Evolutionary conservation across 148 eudicot genomes (phyloP).

Genomic region (Fagopyrum homotropicum): DNA sequence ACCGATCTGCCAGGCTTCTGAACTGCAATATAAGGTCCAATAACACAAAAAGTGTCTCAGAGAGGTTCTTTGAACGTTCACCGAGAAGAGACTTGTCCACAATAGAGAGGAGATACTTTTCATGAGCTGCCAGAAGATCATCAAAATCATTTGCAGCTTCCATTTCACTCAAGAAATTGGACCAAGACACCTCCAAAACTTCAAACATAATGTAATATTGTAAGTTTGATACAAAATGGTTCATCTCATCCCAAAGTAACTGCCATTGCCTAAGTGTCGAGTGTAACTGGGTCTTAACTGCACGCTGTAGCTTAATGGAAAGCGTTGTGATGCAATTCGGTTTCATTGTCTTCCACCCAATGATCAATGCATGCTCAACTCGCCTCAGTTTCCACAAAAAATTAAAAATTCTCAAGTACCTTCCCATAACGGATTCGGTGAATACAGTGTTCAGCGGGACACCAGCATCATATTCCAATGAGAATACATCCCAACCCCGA

Average conservation of each 20-base stretch:
- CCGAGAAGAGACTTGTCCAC: slow-evolving; percentile 95
- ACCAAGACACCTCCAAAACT: slow-evolving; percentile 98
- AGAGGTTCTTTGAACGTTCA: slow-evolving; percentile 63
- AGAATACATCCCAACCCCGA: slow-evolving; percentile 97
- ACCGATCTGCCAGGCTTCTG: slow-evolving; percentile 78
- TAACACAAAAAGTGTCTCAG: slow-evolving; percentile 62
- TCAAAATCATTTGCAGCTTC: slow-evolving; percentile 95
- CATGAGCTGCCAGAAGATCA: slow-evolving; percentile 95
- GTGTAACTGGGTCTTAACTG: slow-evolving; percentile 64
- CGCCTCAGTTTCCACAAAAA: slow-evolving; percentile 98
- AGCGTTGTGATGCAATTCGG: slow-evolving; percentile 78
- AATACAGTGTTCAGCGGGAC: slow-evolving; percentile 83
- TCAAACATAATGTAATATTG: slow-evolving; percentile 99
- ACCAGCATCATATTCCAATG: slow-evolving; percentile 87
- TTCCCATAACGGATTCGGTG: slow-evolving; percentile 87
- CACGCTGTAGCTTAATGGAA: slow-evolving; percentile 54
- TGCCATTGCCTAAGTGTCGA: slow-evolving; percentile 79
- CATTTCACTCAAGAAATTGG: slow-evolving; percentile 73
- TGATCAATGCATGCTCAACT: slow-evolving; percentile 88
- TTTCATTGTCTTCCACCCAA: slow-evolving; percentile 94
- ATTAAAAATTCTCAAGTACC: slow-evolving; percentile 77
- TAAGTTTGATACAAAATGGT: slow-evolving; percentile 91
- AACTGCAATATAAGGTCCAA: slow-evolving; percentile 80
- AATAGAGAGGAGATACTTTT: slow-evolving; percentile 83
- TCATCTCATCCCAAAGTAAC: slow-evolving; percentile 98